These are phyloP conservation scores for Entelexis paramagnoliae DNA, from an alignment of 1,139 yeast genomes.

Conservation along the genomic window DNA sequence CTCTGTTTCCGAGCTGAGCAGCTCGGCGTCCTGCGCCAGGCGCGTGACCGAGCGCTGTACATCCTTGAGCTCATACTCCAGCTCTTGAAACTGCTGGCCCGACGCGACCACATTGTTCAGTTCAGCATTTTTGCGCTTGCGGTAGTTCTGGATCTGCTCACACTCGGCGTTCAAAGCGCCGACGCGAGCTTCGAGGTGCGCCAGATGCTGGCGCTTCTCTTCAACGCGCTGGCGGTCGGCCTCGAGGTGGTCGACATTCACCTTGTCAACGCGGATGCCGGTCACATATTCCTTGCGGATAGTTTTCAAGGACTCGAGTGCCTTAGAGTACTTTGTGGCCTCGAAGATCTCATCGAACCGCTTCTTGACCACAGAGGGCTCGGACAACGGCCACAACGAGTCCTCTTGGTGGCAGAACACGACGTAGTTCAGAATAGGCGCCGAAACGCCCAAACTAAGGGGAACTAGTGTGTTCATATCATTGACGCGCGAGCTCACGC, in stretches of 20 bases:
- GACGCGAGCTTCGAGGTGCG: slow-evolving; percentile 38
- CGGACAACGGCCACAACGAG: slow-evolving; percentile 84
- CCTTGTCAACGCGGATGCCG: slow-evolving; percentile 66
- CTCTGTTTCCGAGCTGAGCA: slow-evolving; percentile 5
- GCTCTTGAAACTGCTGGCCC: slow-evolving; percentile 72
- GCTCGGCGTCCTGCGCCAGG: slow-evolving; percentile 6
- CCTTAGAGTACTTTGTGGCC: slow-evolving; percentile 86
- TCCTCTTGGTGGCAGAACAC: slow-evolving; percentile 98
- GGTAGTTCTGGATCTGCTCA: slow-evolving; percentile 39
- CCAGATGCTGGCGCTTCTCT: slow-evolving; percentile 44
- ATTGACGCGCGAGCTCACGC: slow-evolving; percentile 71
- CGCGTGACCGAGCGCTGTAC: slow-evolving; percentile 1
- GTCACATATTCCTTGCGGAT: slow-evolving; percentile 67
- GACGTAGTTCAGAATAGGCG: slow-evolving; percentile 80
- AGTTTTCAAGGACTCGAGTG: slow-evolving; percentile 64
- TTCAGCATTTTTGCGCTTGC: slow-evolving; percentile 46
- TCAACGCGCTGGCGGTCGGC: slow-evolving; percentile 65
- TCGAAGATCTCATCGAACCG: slow-evolving; percentile 94
- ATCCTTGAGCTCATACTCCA: slow-evolving; percentile 54
- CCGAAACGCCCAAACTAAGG: slow-evolving; percentile 71
- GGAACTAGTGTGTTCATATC: slow-evolving; percentile 83
- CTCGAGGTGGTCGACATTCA: slow-evolving; percentile 64
- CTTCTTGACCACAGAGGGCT: slow-evolving; percentile 79
- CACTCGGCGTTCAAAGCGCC: slow-evolving; percentile 43
- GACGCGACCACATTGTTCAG: slow-evolving; percentile 59